Evolutionary conservation across 2,329 filamentous ascomycete species (phyloP), one percentile per base, ranked within the genome.

Genomic region (Orbilia quercus): DNA sequence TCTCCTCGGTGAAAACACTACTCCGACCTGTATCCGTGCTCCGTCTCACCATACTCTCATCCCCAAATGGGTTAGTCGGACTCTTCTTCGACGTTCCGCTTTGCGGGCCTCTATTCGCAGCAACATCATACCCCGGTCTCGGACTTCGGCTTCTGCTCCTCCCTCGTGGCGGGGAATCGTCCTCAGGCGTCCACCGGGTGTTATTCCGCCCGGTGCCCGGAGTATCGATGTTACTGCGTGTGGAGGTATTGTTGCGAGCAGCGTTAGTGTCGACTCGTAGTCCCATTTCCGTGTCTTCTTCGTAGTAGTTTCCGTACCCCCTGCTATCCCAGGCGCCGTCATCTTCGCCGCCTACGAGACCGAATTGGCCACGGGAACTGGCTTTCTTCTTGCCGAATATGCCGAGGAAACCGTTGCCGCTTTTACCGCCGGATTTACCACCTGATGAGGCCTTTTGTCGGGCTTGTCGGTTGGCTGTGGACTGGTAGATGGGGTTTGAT

Each of bases 1-100:
- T 47, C 22, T 72, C 67, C 34, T 72, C 67, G 2, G 59, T 64
- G n/a, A 72, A 72, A 22, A 72, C 67, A 16, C 67, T 72, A 64
- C 67, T 72, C 45, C 67, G 42, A 0, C 67, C 67, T 2, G 67
- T 72, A 65, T 72, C 67, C 38, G 67, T 72, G 34, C 67, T 72
- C 38, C n/a, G 59, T 53, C 67, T 65, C 9, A 72, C 67, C 16
- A 38, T 23, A 38, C 64, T 23, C 23, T 72, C 67, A 40, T 72
- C 67, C 14, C 59, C 67, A 23, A 72, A 72, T 7, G 67, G 67
- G 36, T 72, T 65, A 22, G 28, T 40, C 38, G 53, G 53, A 44
- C 36, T 57, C 20, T n/a, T 55, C 45, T 53, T 64, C 20, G 23
- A 9, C 9, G 28, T 36, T 2, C 67, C 67, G 44, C 22, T 72